These are phyloP conservation scores for Agroathelia rolfsii DNA, from an alignment of 1,284 basidiomycete species.

Conservation along the genomic window DNA sequence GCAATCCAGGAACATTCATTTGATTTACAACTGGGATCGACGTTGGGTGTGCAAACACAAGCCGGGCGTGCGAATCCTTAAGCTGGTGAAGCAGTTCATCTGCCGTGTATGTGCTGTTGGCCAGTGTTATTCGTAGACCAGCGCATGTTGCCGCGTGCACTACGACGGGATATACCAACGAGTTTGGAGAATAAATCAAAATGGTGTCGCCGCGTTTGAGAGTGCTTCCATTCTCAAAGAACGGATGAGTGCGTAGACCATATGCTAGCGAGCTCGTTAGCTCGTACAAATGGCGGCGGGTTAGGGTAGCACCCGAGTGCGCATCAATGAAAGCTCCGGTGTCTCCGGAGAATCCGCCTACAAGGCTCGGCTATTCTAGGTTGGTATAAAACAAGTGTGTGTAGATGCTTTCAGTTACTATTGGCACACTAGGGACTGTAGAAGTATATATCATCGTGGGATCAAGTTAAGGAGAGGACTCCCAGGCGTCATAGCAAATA, in stretches of 20 bases:
- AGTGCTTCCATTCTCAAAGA: conserved; percentile 16
- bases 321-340: conserved; percentile 62
- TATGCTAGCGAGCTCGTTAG: too few species aligned
- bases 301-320: conserved; percentile 41
- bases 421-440: too few species aligned
- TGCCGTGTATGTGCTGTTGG: conserved; percentile 35
- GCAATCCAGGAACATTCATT: too few species aligned
- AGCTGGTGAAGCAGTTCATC: conserved; percentile 40
- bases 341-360: conserved; percentile 32
- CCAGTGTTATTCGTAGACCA: conserved; percentile 38
- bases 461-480: too few species aligned
- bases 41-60: conserved; percentile 45
- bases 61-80: conserved; percentile 39
- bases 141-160: conserved; percentile 41
- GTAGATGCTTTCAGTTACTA: too few species aligned
- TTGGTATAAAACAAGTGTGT: conserved; percentile 36
- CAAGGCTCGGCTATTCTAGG: conserved; percentile 17
- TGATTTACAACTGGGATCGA: conserved; percentile 34
- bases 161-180: conserved; percentile 51
- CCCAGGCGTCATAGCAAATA: too few species aligned
- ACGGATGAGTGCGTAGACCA: conserved; percentile 36
- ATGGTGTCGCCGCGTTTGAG: conserved; percentile 32
- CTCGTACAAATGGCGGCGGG: conserved; percentile 41
- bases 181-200: conserved; percentile 53
- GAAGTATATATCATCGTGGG: too few species aligned